Conservation (phyloP, 768 basidiomycete species). For the Boletus bicolor region DNA sequence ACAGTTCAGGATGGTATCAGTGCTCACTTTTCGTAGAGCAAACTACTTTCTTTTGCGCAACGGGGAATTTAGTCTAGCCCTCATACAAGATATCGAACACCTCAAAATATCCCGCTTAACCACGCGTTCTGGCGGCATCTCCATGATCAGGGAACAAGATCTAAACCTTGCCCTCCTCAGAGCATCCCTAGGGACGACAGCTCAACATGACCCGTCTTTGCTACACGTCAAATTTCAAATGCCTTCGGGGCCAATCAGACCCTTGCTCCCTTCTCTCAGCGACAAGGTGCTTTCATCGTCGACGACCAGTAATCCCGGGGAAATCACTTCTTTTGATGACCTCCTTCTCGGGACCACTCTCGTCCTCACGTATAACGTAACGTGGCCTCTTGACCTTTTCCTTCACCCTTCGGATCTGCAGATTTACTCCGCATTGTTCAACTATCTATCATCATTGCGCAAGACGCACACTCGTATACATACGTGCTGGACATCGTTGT, state of each 20-base stretch:
- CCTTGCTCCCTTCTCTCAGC: constrained; percentile 72
- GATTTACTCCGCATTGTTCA: constrained; percentile 73
- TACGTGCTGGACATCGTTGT: constrained; percentile 80
- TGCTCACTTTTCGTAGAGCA: constrained; percentile 47
- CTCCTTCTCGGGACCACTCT: constrained; percentile 79
- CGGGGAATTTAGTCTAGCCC: constrained; percentile 79
- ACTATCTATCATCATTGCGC: constrained; percentile 78
- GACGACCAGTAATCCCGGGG: constrained; percentile 34
- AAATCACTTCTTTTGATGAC: constrained; percentile 60
- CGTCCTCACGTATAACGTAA: constrained; percentile 62
- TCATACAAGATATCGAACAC: constrained; percentile 84
- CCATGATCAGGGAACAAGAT: constrained; percentile 89
- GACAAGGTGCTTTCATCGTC: constrained; percentile 41
- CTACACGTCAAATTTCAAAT: constrained; percentile 71
- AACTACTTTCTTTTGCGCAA: constrained; percentile 87
- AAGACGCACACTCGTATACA: constrained; percentile 81
- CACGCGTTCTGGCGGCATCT: constrained; percentile 56
- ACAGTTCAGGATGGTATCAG: not conserved
- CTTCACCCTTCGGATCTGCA: constrained; percentile 71
- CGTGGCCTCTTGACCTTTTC: constrained; percentile 91
- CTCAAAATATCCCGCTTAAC: constrained; percentile 78
- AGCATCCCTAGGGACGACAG: constrained; percentile 83
- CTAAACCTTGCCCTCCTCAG: constrained; percentile 82
- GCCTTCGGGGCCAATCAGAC: constrained; percentile 77
- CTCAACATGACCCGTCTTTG: constrained; percentile 81